A percentile compares a stretch with the other conserved stretches of the same genome.
Conservation (phyloP, 164 flowering plant species). For the Vitis rotundifolia region DNA sequence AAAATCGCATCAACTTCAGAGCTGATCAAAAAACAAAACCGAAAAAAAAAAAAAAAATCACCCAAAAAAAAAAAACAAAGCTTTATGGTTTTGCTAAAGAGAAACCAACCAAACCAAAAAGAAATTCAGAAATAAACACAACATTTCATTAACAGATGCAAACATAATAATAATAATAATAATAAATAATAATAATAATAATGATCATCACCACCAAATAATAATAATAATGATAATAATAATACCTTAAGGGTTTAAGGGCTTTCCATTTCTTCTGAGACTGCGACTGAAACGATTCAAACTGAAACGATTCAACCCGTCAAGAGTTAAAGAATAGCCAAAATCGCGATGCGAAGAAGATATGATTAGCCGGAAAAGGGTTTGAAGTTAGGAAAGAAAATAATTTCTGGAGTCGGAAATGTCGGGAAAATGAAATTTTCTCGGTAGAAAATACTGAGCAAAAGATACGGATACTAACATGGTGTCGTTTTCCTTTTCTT, state of each 20-base stretch:
- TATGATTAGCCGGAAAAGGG: neutral
- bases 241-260: neutral
- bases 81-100: neutral
- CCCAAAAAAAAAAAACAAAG: neutral
- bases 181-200: too few species aligned
- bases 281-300: neutral
- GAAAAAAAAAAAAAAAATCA: neutral
- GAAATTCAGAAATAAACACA: neutral
- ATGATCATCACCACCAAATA: too few species aligned
- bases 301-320: neutral
- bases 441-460: neutral
- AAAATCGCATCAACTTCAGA: constrained; percentile 1
- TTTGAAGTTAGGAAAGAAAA: neutral
- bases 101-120: neutral
- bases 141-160: neutral
- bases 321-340: neutral
- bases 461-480: too few species aligned
- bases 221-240: too few species aligned
- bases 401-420: neutral
- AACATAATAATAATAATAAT: neutral
- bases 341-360: neutral
- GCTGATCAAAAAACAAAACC: neutral
- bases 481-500: too few species aligned
- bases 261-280: constrained; percentile 7
- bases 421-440: neutral